Evolutionary conservation across 306 rosid genomes (phyloP), one percentile per base, ranked within the genome.

Genomic region (Cicer cuneatum): DNA sequence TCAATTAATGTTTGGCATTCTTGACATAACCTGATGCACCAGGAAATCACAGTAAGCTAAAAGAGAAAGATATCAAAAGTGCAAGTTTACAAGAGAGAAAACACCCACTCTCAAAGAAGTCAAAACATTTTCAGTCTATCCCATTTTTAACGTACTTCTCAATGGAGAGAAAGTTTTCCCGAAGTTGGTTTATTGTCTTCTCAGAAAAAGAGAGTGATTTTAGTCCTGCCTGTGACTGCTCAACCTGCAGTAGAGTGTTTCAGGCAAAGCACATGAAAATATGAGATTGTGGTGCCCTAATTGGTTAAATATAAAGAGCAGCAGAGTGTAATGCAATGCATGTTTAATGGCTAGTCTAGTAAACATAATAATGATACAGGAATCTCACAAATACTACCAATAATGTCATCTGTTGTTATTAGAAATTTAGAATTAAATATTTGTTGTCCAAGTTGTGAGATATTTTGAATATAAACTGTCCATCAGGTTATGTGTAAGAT

Each of bases 1-100:
- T 94, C 99, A 49, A 94, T 94, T 81, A 94, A 86, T 72, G 86
- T 88, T 78, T 94, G 97, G 89, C 99, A 94, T 74, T 94, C 97
- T 83, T 80, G 91, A 78, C 97, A 94, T 74, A 87, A 81, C 78
- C 99, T 94, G 91, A 81, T 78, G 59, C 78, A 80, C 58, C 76
- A 74, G 69, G 37, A 67, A 85, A 79, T 47, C 49, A 83, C 16
- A 71, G 79, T 58, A 75, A 78, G 73, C 76, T 71, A 64, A 57
- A 82, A 74, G 19, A 58, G 63, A 72, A 63, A 76, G 60, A 70
- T 12, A 58, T 75, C 21, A 37, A 64, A 13, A 13, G 35, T 41
- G 72, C 9, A 48, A 73, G 60, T 35, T 58, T 77, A 18, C 12
- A 19, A 24, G 72, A 72, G 65, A 78, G 67, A 37, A 70, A 38